Conservation (phyloP, 2,329 filamentous ascomycete species). For the Xylariaceae sp. region DNA sequence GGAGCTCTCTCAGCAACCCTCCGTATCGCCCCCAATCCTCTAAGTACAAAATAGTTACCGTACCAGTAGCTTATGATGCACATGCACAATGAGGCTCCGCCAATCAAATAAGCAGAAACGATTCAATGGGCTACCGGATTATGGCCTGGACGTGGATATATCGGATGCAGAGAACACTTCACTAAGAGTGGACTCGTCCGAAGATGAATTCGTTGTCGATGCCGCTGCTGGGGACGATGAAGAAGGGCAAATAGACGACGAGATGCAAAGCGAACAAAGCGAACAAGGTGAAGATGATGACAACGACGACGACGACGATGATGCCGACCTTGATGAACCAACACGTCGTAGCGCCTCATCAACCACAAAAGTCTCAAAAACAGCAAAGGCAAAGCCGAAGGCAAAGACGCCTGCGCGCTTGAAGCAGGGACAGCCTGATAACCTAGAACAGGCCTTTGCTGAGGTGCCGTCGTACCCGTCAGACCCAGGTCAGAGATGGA, state of each 20-base stretch:
- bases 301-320: slow-evolving; percentile 1
- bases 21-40: slow-evolving; percentile 12
- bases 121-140: slow-evolving; percentile 35
- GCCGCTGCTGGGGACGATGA: slow-evolving; percentile 17
- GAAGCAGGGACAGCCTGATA: slow-evolving; percentile 29
- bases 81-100: slow-evolving; percentile 40
- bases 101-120: slow-evolving; percentile 40
- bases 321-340: neutral
- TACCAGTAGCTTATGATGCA: slow-evolving; percentile 18
- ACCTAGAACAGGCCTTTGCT: slow-evolving; percentile 21
- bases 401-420: slow-evolving; percentile 3
- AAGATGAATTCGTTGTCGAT: slow-evolving; percentile 39
- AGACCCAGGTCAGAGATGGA: slow-evolving; percentile 44
- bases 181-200: slow-evolving; percentile 31
- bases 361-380: slow-evolving; percentile 1
- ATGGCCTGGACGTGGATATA: slow-evolving; percentile 26
- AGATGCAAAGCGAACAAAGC: slow-evolving; percentile 5
- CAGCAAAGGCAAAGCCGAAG: slow-evolving; percentile 7
- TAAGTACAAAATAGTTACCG: slow-evolving; percentile 6
- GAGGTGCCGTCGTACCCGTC: slow-evolving; percentile 42
- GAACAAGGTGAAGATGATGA: neutral
- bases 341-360: neutral
- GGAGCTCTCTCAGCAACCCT: slow-evolving; percentile 20
- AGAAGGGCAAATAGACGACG: slow-evolving; percentile 15
- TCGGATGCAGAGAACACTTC: slow-evolving; percentile 36